Evolutionary conservation across 2,329 filamentous ascomycete genomes (phyloP), one percentile per base, ranked within the genome.

Genomic region (Fonsecaea multimorphosa): DNA sequence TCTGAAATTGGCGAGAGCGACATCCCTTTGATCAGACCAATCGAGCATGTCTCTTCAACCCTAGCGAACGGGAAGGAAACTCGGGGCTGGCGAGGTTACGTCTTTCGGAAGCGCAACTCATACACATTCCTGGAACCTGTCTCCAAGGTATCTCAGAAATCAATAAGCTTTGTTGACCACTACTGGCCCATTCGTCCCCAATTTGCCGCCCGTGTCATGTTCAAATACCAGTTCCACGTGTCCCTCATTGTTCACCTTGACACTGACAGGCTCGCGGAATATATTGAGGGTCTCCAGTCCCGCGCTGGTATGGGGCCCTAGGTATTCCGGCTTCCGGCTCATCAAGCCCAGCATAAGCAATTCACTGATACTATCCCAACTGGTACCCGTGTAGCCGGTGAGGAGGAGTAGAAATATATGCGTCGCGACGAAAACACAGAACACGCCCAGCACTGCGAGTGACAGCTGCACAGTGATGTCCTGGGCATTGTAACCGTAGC

Each of bases 281-380:
- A 24, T 24, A 19, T 46, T 22, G 19, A 46, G 40, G 40, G 40
- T 46, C 5, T 46, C 40, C n/a, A 46, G 19, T 9, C 40, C 40
- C 40, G 19, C 40, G 8, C 40, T 24, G 8, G 40, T 24, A 46
- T 46, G 40, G 8, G 40, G 8, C 4, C 19, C 40, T 24, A 46
- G 40, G 40, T 46, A 46, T 46, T 46, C n/a, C 19, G 19, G 40
- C 40, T 46, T 46, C 12, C 40, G 40, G 9, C 40, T 46, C 40
- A 46, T 46, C 40, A 46, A 46, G 19, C 40, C 40, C 19, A 67
- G 64, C 53, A 67, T 60, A 27, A 64, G 4, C n/a, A 67, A 27
- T 31, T 67, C 64, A 24, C 38, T 44, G 34, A 64, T 55, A 14
- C 61, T 58, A 34, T 67, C 61, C 64, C 64, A 67, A 29, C 61